Evolutionary conservation across 2,329 filamentous ascomycete genomes (phyloP), one percentile per base, ranked within the genome.

Genomic region (Escovopsis sp.): DNA sequence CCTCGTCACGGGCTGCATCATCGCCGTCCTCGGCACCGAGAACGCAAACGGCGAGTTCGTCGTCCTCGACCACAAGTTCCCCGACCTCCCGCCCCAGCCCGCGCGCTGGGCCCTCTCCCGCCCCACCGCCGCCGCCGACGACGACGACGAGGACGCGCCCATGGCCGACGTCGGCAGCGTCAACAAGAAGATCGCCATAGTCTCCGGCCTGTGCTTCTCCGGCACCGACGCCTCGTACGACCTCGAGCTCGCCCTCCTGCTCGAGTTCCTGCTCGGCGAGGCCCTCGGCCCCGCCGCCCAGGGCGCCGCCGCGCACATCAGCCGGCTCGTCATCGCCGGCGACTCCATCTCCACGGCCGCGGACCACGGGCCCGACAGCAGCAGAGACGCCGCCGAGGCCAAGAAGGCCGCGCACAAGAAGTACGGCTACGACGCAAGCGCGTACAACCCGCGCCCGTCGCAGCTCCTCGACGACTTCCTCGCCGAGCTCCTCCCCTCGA

Each of bases 1-100:
- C 45, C 72, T 96, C 7, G 89, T 94, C 2, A 98, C 91, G 0
- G 91, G 91, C 24, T 93, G 85, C 52, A 87, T 98, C 53, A 74
- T 96, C 35, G 88, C 87, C n/a, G 87, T 88, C 3, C 76, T 98
- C 66, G 91, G 91, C 31, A 94, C 87, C 0, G 91, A 98, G 58
- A 95, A 94, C 53, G 71, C 76, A 40, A 81, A 89, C 61, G 91
- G 91, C 48, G 85, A 94, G 51, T 87, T 98, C 46, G 87, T 96
- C 52, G 82, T 94, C 7, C 72, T 96, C 34, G 89, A 94, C 60
- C 70, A 94, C 50, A 85, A 88, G 55, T 79, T 94, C 35, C 84
- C 91, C 7, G 87, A 95, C 56, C 64, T 98, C 5, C 74, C 89
- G 13, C 76, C 79, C 1, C 91, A 98, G 54, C 81, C 84, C 11